Conservation (phyloP, 176 grass and related monocot species). For the Zoysia japonica region DNA sequence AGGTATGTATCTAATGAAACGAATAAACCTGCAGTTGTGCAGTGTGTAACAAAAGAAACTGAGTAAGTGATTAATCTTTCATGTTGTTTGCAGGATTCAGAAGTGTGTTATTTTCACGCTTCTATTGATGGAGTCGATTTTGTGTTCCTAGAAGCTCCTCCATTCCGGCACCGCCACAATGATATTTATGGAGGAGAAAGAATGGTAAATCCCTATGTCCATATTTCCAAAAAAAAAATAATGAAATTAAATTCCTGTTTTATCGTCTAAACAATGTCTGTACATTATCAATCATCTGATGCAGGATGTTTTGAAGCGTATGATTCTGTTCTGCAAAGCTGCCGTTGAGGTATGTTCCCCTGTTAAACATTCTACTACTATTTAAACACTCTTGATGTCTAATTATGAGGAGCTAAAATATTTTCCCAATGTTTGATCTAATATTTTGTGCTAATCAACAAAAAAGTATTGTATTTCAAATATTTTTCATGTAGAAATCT, state of each 20-base stretch:
- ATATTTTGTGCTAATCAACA: neutral
- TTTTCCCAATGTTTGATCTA: neutral
- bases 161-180: slow-evolving; percentile 64
- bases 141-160: slow-evolving; percentile 72
- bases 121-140: slow-evolving; percentile 98
- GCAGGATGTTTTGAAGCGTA: slow-evolving; percentile 88
- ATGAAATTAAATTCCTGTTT: neutral
- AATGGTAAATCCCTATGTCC: slow-evolving; percentile 40
- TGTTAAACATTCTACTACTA: neutral
- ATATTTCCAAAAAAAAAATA: neutral
- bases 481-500: neutral
- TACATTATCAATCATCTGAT: slow-evolving; percentile 28
- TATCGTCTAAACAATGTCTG: slow-evolving; percentile 10
- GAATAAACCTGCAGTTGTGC: neutral
- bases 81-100: slow-evolving; percentile 64
- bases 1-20: slow-evolving; percentile 54
- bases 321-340: slow-evolving; percentile 92
- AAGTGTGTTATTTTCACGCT: slow-evolving; percentile 78
- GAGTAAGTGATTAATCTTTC: neutral
- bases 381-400: neutral
- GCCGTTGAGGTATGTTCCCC: slow-evolving; percentile 76
- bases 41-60: neutral
- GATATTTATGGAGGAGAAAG: slow-evolving; percentile 86
- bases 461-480: neutral
- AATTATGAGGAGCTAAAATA: neutral